Conservation (phyloP, 1,284 basidiomycete species). For the Microbotryomycetes sp. region DNA sequence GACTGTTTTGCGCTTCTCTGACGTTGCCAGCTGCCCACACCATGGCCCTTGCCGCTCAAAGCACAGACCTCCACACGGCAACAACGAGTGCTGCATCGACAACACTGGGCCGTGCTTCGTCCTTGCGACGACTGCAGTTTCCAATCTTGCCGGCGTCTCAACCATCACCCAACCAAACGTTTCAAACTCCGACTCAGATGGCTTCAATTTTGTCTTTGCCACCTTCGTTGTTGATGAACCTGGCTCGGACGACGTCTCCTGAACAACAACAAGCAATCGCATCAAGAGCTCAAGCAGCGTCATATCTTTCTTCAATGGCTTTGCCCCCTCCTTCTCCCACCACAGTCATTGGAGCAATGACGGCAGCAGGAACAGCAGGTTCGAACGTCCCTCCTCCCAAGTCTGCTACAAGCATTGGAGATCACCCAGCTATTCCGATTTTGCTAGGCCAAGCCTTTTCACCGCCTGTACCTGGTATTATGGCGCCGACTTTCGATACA, state of each 20-base stretch:
- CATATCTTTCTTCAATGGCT: slow-evolving; percentile 27
- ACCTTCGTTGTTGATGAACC: slow-evolving; percentile 24
- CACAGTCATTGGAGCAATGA: slow-evolving; percentile 1
- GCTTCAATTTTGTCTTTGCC: slow-evolving; percentile 33
- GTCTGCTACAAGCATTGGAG: slow-evolving; percentile 3
- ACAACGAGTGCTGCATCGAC: too few relatives aligned
- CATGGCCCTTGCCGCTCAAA: too few relatives aligned
- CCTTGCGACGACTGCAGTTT: slow-evolving; percentile 10
- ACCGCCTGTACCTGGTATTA: slow-evolving; percentile 29
- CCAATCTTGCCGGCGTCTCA: slow-evolving; percentile 27
- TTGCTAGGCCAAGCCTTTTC: slow-evolving; percentile 32
- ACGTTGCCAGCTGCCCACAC: too few relatives aligned
- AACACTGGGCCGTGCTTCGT: not conserved
- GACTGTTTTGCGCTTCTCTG: too few relatives aligned
- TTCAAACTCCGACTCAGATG: slow-evolving; percentile 31
- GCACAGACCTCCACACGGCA: too few relatives aligned
- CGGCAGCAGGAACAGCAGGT: too few relatives aligned
- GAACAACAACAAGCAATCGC: slow-evolving; percentile 25
- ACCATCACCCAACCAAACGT: slow-evolving; percentile 20
- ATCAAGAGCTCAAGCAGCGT: not conserved
- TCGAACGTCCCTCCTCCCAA: not conserved
- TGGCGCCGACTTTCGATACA: slow-evolving; percentile 7
- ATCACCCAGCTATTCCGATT: slow-evolving; percentile 29
- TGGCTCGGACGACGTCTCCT: slow-evolving; percentile 26
- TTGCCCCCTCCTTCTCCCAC: slow-evolving; percentile 34